Base-by-base conservation (phyloP, 306 rosid species). In the Cicer pinnatifidum region DNA sequence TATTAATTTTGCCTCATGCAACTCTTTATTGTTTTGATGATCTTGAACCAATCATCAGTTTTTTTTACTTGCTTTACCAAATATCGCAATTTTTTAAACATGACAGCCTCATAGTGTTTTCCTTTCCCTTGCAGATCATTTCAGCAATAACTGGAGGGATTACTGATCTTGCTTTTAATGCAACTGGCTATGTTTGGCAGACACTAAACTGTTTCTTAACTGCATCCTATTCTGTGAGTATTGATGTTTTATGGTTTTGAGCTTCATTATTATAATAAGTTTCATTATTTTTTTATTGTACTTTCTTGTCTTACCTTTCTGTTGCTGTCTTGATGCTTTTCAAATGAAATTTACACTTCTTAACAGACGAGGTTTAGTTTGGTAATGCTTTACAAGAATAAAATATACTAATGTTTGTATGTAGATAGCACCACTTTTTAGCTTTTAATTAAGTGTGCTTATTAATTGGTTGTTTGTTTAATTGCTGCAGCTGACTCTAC, bases 211-310 rank as follows among this genome's bases (percentile, higher is more conserved):
- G 99, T 80, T 91, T 95, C 84, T 84, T 95, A 82, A 91, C 99
- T 44, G 97, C 99, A 19, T 91, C 99, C 53, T 95, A 95, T 87
- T 95, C 99, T 69, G 99, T 95, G 85, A 87, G 99, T 88, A 79
- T 83, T 78, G 37, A 35, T 67, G 15, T 52, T 75, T 56, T 75
- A 23, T 75, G 59, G 68, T 61, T 60, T 61, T 76, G 46, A 46
- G 54, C 73, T 78, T 58, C 54, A n/a, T 37, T n/a, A 8, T 8
- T 40, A 16, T 16, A 15, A 41, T 57, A 19, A 67, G 57, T 39
- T 61, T 72, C 41, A 52, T 62, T 79, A 47, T 61, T 15, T 9
- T 43, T 35, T 17, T 1, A 9, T 72, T 72, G 37, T 19, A 41
- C 15, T 51, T 40, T n/a, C 41, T 44, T 15, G 38, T 41, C 52